phyloP scores from a whole-genome alignment of 768 basidiomycete genomes.

The Boletus vermiculosoides region DNA sequence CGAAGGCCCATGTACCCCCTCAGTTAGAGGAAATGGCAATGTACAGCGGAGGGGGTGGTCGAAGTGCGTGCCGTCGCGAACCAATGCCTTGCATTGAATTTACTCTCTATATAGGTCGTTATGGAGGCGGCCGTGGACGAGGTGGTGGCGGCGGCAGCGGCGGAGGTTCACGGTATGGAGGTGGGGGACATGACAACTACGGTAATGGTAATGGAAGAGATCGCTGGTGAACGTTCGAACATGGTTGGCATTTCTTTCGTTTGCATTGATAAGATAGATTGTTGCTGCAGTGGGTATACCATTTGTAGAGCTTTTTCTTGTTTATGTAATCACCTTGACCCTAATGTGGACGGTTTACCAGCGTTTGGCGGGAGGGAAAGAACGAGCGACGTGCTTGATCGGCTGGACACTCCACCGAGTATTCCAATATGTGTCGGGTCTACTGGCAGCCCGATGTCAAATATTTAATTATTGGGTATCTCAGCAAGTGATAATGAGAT shows the following conservation, averaged over 20 bases:
- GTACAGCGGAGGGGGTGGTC: constrained; percentile 77
- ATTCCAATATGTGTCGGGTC: no score
- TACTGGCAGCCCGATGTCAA: no score
- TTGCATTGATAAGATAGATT: constrained; percentile 22
- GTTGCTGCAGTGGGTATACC: constrained; percentile 23
- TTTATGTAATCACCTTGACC: background rate
- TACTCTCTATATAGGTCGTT: constrained; percentile 54
- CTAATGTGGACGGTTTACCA: no score
- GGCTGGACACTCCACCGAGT: no score
- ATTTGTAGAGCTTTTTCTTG: constrained; percentile 18
- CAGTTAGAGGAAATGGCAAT: constrained; percentile 92
- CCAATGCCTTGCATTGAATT: background rate
- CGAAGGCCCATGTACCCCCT: constrained; percentile 81
- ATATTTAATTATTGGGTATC: no score
- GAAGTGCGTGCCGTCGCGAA: constrained; percentile 46
- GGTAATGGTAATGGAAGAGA: constrained; percentile 26
- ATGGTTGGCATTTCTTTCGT: background rate
- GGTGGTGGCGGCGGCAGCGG: constrained; percentile 23
- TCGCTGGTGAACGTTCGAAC: constrained; percentile 26
- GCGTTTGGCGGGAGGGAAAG: no score
- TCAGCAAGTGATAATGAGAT: no score
- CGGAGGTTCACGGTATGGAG: constrained; percentile 21
- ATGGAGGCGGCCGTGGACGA: constrained; percentile 41
- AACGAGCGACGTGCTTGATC: no score
- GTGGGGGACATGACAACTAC: constrained; percentile 25